Base-by-base conservation (phyloP, 208 protist genomes). In the Phytomonas sp. region DNA sequence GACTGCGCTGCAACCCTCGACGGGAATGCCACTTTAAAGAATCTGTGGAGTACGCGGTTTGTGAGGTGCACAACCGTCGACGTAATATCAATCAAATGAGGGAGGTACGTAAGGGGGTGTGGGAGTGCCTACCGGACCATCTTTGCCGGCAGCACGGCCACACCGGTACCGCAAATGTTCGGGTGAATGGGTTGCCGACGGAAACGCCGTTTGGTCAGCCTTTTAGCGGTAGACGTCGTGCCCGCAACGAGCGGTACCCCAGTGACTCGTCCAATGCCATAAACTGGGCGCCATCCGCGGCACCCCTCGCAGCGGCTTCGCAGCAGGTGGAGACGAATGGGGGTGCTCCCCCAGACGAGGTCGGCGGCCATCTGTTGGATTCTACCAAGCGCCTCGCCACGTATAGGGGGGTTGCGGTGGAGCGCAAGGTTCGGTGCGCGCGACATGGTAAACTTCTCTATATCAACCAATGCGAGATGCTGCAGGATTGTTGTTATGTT, bases 361-460 rank as follows among this genome's bases (percentile, higher is more conserved):
- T 19, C 16, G 45, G 45, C 26, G 45, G 2, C 6, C 45, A 56
- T 56, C 19, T 26, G 16, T 19, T 26, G 19, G 19, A 26, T 6
- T 56, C 45, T 5, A 56, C 11, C 19, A 56, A 19, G 6, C 45
- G 45, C 45, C 45, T 56, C 19, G 45, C 16, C 19, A 56, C 45
- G 0, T 11, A 19, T 6, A 56, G 45, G 19, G 45, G 45, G 63
- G 16, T 56, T 56, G 45, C 45, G 59, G 64, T 67, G 69, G 69
- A 78, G 75, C 80, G 74, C 14, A 91, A 87, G 73, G 86, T 86
- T 42, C 89, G 87, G 82, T 95, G 91, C 45, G 86, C 86, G 19
- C 80, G 79, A 29, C 91, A 95, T 70, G 91, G 91, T 49, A 95
- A 95, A 72, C 81, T 80, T 63, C 71, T 91, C 16, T 71, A 76